A percentile compares a stretch with the other conserved stretches of the same genome.
phyloP scores from a whole-genome alignment of 768 basidiomycete genomes.

The Arthromyces matolae region DNA sequence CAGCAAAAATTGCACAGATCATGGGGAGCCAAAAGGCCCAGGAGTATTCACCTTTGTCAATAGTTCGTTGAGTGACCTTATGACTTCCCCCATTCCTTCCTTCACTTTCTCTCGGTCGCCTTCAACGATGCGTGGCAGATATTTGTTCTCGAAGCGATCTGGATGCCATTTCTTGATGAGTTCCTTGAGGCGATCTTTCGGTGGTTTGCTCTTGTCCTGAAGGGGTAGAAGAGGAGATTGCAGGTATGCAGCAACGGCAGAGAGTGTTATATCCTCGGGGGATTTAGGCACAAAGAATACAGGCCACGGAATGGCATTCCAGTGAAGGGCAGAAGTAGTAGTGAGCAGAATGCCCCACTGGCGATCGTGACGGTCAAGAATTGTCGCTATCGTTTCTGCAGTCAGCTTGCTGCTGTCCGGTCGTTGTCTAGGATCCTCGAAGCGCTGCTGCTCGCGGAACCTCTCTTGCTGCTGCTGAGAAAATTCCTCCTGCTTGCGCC shows the following conservation, averaged over 20 bases:
- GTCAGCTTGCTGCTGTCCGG: conserved; percentile 47
- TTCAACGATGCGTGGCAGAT: conserved; percentile 59
- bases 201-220: conserved; percentile 45
- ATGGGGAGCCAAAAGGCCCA: conserved; percentile 6
- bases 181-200: conserved; percentile 74
- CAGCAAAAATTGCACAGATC: conserved; percentile 15
- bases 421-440: conserved; percentile 51
- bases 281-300: conserved; percentile 51
- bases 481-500: conserved; percentile 60
- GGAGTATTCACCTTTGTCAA: conserved; percentile 48
- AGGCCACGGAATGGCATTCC: conserved; percentile 77
- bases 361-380: conserved; percentile 60
- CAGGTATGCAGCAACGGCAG: conserved; percentile 58
- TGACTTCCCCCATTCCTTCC: conserved; percentile 70
- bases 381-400: conserved; percentile 51
- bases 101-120: conserved; percentile 63
- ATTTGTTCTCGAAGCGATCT: conserved; percentile 73
- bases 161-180: conserved; percentile 78
- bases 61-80: conserved; percentile 67
- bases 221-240: conserved; percentile 52
- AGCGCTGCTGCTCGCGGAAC: conserved; percentile 61
- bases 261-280: conserved; percentile 59
- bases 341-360: conserved; percentile 50
- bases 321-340: conserved; percentile 42
- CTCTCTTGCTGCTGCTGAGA: conserved; percentile 63